Evolutionary conservation across 75 land plant species (phyloP).

Genomic region (Pinus albicaulis): DNA sequence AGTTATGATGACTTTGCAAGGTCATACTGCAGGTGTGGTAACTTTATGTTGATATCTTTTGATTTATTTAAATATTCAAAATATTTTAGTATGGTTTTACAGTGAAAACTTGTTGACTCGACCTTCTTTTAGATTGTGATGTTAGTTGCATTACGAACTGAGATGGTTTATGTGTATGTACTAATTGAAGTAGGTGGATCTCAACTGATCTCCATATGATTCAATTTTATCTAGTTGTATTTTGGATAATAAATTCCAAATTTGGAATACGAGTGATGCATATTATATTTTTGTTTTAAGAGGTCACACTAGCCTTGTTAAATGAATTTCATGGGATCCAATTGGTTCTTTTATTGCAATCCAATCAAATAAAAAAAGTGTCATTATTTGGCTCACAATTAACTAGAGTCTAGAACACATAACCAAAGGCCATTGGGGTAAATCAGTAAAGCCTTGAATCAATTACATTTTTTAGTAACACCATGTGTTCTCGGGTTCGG

Average conservation of each 20-base stretch:
- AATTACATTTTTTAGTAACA: constrained; percentile 2
- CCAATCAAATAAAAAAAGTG: constrained; percentile 95
- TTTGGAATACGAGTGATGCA: constrained; percentile 85
- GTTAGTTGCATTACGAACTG: constrained; percentile 2
- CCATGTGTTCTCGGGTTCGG: constrained; percentile 1
- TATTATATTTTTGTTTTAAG: constrained; percentile 37
- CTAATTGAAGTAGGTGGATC: constrained; percentile 99
- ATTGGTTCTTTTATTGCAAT: constrained; percentile 94
- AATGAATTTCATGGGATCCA: constrained; percentile 97
- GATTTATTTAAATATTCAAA: not conserved
- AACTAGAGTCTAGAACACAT: constrained; percentile 87
- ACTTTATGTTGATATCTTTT: constrained; percentile 11
- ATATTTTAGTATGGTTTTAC: not conserved
- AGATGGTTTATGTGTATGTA: constrained; percentile 12
- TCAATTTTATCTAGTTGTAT: constrained; percentile 87
- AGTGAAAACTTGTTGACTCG: not conserved
- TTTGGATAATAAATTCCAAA: constrained; percentile 88
- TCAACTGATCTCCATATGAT: constrained; percentile 98
- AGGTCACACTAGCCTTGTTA: constrained; percentile 67
- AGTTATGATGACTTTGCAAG: constrained; percentile 79
- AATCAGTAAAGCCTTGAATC: constrained; percentile 60
- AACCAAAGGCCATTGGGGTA: constrained; percentile 92
- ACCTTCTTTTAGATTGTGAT: not conserved
- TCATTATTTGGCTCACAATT: constrained; percentile 95
- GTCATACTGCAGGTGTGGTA: constrained; percentile 99